phyloP scores from a whole-genome alignment of 176 grass and related monocot species.

The Poa pratensis region DNA sequence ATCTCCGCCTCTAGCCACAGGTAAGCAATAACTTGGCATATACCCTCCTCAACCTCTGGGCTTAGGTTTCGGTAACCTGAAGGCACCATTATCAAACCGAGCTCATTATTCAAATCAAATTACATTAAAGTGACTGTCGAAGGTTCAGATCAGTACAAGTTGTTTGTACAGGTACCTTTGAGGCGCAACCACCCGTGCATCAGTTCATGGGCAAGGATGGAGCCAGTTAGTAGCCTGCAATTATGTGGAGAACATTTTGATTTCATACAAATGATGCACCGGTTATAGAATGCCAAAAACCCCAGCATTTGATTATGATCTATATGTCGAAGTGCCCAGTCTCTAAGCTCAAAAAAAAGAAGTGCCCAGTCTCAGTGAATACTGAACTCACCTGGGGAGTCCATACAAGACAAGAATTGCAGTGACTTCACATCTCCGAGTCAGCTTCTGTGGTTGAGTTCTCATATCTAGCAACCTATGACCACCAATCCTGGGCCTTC shows the following conservation, averaged over 20 bases:
- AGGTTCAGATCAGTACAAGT: not conserved
- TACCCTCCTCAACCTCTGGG: slow-evolving; percentile 82
- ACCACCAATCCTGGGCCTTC: slow-evolving; percentile 73
- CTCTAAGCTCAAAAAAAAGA: too few species aligned
- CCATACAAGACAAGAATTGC: slow-evolving; percentile 92
- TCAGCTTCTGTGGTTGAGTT: slow-evolving; percentile 80
- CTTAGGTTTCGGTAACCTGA: slow-evolving; percentile 80
- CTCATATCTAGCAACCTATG: slow-evolving; percentile 76
- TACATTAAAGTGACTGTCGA: not conserved
- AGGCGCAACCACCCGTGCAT: slow-evolving; percentile 97
- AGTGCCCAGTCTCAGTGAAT: not conserved
- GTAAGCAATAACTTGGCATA: slow-evolving; percentile 94
- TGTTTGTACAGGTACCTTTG: slow-evolving; percentile 63
- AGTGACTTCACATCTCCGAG: slow-evolving; percentile 79
- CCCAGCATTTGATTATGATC: slow-evolving; percentile 4
- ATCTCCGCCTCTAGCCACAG: slow-evolving; percentile 96
- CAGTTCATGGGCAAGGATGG: slow-evolving; percentile 95
- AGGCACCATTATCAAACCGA: slow-evolving; percentile 27
- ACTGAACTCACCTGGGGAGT: slow-evolving; percentile 77
- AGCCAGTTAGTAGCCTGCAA: slow-evolving; percentile 89
- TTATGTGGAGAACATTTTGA: slow-evolving; percentile 16
- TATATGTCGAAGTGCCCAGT: not conserved
- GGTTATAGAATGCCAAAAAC: not conserved
- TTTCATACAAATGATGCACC: slow-evolving; percentile 14
- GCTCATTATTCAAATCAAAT: not conserved